A percentile compares a stretch with the other conserved stretches of the same genome.
phyloP scores from a whole-genome alignment of 805 yeast genomes.

The Metschnikowia gelsemii region DNA sequence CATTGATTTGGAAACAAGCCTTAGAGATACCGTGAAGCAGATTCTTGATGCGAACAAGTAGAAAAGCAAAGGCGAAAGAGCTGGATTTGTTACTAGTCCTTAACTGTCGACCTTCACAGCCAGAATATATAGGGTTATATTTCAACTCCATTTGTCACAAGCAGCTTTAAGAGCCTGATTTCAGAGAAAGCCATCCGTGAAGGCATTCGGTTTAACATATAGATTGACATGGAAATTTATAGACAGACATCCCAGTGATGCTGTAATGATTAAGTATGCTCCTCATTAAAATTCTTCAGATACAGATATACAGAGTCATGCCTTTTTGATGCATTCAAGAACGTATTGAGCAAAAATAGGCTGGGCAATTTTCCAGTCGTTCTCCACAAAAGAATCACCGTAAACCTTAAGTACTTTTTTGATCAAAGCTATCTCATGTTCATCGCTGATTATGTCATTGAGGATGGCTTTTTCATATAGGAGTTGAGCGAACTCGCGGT shows the following conservation, averaged over 20 bases:
- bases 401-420: slow-evolving; percentile 47
- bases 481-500: slow-evolving; percentile 54
- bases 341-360: slow-evolving; percentile 32
- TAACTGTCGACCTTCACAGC: too few relatives aligned
- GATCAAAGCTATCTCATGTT: slow-evolving; percentile 39
- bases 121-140: too few relatives aligned
- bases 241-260: too few relatives aligned
- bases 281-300: too few relatives aligned
- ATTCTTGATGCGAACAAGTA: slow-evolving; percentile 23
- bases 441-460: slow-evolving; percentile 37
- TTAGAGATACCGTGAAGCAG: slow-evolving; percentile 46
- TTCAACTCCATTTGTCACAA: too few relatives aligned
- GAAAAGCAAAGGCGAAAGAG: too few relatives aligned
- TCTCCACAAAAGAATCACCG: slow-evolving; percentile 49
- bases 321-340: slow-evolving; percentile 14
- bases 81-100: too few relatives aligned
- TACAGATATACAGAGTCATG: background rate
- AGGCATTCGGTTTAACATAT: too few relatives aligned
- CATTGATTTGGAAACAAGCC: slow-evolving; percentile 37
- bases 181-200: too few relatives aligned
- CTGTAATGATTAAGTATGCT: too few relatives aligned
- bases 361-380: slow-evolving; percentile 32
- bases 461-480: slow-evolving; percentile 47
- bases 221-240: background rate
- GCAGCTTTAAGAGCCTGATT: too few relatives aligned